These are phyloP conservation scores for Orbilia javanica DNA, from an alignment of 2,329 filamentous ascomycete genomes.

Conservation along the genomic window DNA sequence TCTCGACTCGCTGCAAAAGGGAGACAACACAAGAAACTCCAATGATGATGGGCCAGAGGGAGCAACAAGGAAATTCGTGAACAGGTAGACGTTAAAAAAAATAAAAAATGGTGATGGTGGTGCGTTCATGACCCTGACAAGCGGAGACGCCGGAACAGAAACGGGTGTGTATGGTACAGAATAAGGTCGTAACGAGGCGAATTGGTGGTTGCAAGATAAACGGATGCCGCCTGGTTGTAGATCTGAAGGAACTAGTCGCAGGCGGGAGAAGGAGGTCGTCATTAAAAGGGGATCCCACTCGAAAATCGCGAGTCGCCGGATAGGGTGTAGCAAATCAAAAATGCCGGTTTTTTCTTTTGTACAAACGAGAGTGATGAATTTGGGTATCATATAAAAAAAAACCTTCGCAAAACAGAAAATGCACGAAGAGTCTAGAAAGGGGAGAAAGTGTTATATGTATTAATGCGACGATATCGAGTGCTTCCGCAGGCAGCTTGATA, in stretches of 20 bases:
- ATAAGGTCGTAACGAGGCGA: slow-evolving; percentile 43
- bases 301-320: slow-evolving; percentile 46
- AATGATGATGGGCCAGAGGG: slow-evolving; percentile 42
- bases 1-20: slow-evolving; percentile 57
- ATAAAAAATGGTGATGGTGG: slow-evolving; percentile 33
- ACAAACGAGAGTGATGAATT: slow-evolving; percentile 59
- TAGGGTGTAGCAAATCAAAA: slow-evolving; percentile 40
- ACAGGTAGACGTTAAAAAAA: slow-evolving; percentile 49
- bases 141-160: slow-evolving; percentile 56
- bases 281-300: slow-evolving; percentile 55
- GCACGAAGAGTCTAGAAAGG: slow-evolving; percentile 39
- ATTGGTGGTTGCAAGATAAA: slow-evolving; percentile 33
- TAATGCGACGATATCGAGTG: background rate
- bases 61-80: slow-evolving; percentile 56
- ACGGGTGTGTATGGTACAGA: slow-evolving; percentile 55
- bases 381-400: slow-evolving; percentile 57
- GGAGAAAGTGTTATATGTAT: background rate
- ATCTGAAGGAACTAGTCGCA: slow-evolving; percentile 23
- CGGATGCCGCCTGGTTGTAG: slow-evolving; percentile 18
- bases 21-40: slow-evolving; percentile 58
- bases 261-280: slow-evolving; percentile 35
- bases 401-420: slow-evolving; percentile 48
- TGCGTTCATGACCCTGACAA: slow-evolving; percentile 57
- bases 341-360: slow-evolving; percentile 57
- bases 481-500: slow-evolving; percentile 31